phyloP scores from a whole-genome alignment of 2,329 filamentous ascomycete genomes.

The Colletotrichum phormii region DNA sequence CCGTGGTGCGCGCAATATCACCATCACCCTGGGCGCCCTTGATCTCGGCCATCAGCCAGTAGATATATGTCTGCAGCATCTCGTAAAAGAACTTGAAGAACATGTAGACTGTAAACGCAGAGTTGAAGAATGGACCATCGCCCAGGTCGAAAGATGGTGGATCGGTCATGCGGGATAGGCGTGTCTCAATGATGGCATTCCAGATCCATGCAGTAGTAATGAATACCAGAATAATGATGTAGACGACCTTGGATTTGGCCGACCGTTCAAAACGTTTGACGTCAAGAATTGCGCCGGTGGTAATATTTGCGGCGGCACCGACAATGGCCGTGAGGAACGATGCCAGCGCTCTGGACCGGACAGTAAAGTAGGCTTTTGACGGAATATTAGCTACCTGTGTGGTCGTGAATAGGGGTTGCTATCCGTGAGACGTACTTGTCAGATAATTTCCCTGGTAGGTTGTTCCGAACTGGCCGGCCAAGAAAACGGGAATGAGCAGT shows the following conservation, averaged over 20 bases:
- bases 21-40: slow-evolving; percentile 28
- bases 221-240: slow-evolving; percentile 19
- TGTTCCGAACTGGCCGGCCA: slow-evolving; percentile 29
- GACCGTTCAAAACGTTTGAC: slow-evolving; percentile 12
- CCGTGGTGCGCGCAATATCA: slow-evolving; percentile 25
- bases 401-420: accelerated
- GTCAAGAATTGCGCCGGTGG: slow-evolving; percentile 23
- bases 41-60: slow-evolving; percentile 35
- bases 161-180: slow-evolving; percentile 15
- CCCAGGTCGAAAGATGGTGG: slow-evolving; percentile 24
- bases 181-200: slow-evolving; percentile 30
- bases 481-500: slow-evolving; percentile 26
- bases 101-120: slow-evolving; percentile 30
- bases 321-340: slow-evolving; percentile 29
- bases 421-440: slow-evolving; percentile 1
- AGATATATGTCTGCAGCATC: slow-evolving; percentile 30
- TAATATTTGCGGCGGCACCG: slow-evolving; percentile 19
- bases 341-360: slow-evolving; percentile 23
- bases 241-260: slow-evolving; percentile 27
- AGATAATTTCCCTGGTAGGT: slow-evolving; percentile 31
- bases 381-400: neutral
- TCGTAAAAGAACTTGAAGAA: slow-evolving; percentile 34
- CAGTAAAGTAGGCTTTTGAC: slow-evolving; percentile 24
- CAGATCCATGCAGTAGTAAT: slow-evolving; percentile 21
- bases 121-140: slow-evolving; percentile 26